Base-by-base conservation (phyloP, 225 moss, liverwort and hornwort genomes). In the Antitrichia curtipendula region DNA sequence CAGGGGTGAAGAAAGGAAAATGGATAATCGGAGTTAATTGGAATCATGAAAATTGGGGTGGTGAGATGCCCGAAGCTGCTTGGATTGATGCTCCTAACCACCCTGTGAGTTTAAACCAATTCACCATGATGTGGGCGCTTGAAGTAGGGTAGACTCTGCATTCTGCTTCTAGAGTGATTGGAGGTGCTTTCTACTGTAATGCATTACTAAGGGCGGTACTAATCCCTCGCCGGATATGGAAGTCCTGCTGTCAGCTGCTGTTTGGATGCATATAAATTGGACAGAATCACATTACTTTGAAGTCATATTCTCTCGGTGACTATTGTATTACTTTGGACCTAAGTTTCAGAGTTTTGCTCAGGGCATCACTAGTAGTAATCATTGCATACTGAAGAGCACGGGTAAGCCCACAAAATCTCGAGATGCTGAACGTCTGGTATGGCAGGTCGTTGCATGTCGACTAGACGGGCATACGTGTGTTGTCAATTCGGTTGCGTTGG, bases 41-140 rank as follows among this genome's bases (percentile, higher is more conserved):
- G 96, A 96, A 96, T 80, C 89, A 98, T 83, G 91, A 96, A 61
- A 91, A 86, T 60, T 98, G 96, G 98, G 98, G 96, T 84, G 96
- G 98, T 86, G 92, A 94, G 68, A 84, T 96, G 89, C 98, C 98
- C 25, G 83, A 87, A 19, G 92, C 95, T 87, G 93, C 94, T 82
- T 96, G 98, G 98, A 96, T 98, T 78, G 98, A 98, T 85, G 90
- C 94, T 72, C 92, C 95, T 74, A 82, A 95, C 62, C 93, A 96
- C 87, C 98, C 98, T 65, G 96, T 96, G 88, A 81, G 96, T 89
- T 59, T 82, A 41, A 61, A 60, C 63, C 57, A 77, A 64, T 82
- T 84, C 70, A 43, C 54, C 78, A 86, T 73, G 49, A 63, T 77
- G 12, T 88, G 73, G 69, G 28, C 58, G 36, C 36, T 49, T 73